Percentiles rank a stretch among this genome's conserved stretches.
These are phyloP conservation scores for Blastobotrys parvus DNA, from an alignment of 805 yeast genomes.

Conservation along the genomic window DNA sequence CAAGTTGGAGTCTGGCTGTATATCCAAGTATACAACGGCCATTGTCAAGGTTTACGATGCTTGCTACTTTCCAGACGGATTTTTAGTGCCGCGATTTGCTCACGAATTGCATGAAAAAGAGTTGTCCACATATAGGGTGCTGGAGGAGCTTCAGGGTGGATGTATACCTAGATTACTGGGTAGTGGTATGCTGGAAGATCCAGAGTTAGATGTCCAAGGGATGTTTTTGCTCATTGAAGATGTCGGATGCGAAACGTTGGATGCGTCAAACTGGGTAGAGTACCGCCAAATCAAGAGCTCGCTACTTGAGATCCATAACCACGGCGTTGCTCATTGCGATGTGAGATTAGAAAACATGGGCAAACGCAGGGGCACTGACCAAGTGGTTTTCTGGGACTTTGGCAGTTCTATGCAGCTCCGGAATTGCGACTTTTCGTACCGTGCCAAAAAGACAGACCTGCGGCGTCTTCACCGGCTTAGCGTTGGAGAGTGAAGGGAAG, in stretches of 20 bases:
- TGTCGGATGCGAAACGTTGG: not conserved
- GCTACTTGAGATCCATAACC: not conserved
- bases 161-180: not conserved
- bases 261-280: not conserved
- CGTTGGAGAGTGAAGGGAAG: too few species aligned
- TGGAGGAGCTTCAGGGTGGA: not conserved
- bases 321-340: not conserved
- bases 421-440: not conserved
- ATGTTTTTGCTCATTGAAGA: not conserved
- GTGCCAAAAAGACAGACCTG: not conserved
- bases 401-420: not conserved
- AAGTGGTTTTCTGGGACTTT: not conserved
- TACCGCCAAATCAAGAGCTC: not conserved
- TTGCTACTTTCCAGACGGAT: constrained; percentile 1
- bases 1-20: not conserved
- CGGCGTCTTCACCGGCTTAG: not conserved
- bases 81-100: not conserved
- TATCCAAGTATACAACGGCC: not conserved
- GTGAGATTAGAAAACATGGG: not conserved
- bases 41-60: not conserved
- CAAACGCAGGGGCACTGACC: not conserved
- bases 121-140: not conserved
- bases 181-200: not conserved
- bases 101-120: not conserved
- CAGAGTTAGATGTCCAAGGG: not conserved